Base-by-base conservation (phyloP, 768 basidiomycete species). In the Suillus spraguei region DNA sequence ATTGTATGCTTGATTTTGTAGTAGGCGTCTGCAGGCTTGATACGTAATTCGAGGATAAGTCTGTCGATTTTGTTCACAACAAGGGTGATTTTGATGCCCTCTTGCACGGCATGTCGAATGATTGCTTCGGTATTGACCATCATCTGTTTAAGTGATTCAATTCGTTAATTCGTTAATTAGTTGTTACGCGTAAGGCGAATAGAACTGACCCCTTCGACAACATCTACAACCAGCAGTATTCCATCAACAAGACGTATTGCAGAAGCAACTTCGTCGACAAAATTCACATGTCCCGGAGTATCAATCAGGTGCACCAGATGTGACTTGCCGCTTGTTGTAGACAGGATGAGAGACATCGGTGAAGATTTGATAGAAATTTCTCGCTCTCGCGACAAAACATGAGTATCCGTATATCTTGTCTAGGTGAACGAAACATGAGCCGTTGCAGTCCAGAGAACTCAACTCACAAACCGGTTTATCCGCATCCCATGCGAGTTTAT, bases 1-100 rank as follows among this genome's bases (percentile, higher is more conserved):
- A 99, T 97, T 2, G 96, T 98, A 74, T 99, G 97, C 76, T 94
- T 97, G 68, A 99, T 94, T 83, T 99, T 99, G 81, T 96, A 98
- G 81, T 94, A 99, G 0, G 97, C 97, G 70, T 99, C 97, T 47
- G 89, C 80, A 61, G 97, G 97, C 71, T 96, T 96, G 72, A 99
- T 89, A 53, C 97, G 89, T 63, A 99, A 82, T 78, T 99, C 97
- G 61, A 99, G 87, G 66, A 99, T 98, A 59, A 99, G 86, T 61
- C 97, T 86, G 78, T 99, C 97, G 71, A 99, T 89, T 83, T 99
- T 99, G 82, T 99, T 99, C 66, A 99, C 86, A 39, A 99, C 89
- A 53, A 99, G 85, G 9, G 92, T 94, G 65, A 95, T 90, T 82
- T 92, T 91, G 71, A 95, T 80, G 61, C 87, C 85, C 78, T 99